phyloP scores from a whole-genome alignment of 257 asterid genomes.

The Fraxinus cuspidata region DNA sequence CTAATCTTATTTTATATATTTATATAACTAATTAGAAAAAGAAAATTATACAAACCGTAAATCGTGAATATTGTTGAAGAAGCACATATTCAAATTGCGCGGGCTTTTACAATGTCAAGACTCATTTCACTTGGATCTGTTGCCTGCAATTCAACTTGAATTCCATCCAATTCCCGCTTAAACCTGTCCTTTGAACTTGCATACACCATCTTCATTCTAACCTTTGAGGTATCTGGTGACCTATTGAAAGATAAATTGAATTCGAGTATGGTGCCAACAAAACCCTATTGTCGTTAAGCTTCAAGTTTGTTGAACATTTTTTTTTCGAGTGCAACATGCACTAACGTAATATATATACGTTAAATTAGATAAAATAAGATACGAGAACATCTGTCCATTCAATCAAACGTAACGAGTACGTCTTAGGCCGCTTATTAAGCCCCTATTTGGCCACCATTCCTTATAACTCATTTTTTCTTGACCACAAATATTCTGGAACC shows the following conservation, averaged over 20 bases:
- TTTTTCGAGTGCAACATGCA: too few relatives aligned
- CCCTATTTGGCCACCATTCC: too few relatives aligned
- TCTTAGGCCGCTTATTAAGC: not conserved
- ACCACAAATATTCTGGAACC: too few relatives aligned
- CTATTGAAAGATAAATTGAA: not conserved
- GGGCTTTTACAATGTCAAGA: conserved; percentile 29
- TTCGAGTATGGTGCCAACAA: too few relatives aligned
- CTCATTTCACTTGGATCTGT: conserved; percentile 38
- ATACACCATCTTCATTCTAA: conserved; percentile 41
- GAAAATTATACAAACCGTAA: not conserved
- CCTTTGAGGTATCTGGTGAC: conserved; percentile 34
- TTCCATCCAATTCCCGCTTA: conserved; percentile 35
- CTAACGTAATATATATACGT: not conserved
- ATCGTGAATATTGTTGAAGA: not conserved
- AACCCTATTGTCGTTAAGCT: not conserved
- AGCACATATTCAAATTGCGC: conserved; percentile 15
- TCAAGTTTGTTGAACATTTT: too few relatives aligned
- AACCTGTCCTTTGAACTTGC: conserved; percentile 37
- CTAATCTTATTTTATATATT: not conserved
- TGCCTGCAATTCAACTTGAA: conserved; percentile 36
- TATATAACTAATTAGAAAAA: not conserved
- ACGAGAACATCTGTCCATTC: not conserved
- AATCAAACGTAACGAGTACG: too few relatives aligned
- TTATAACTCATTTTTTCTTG: too few relatives aligned
- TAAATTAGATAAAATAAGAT: too few relatives aligned